phyloP scores from a whole-genome alignment of 768 basidiomycete genomes.

The Amanita muscaria region DNA sequence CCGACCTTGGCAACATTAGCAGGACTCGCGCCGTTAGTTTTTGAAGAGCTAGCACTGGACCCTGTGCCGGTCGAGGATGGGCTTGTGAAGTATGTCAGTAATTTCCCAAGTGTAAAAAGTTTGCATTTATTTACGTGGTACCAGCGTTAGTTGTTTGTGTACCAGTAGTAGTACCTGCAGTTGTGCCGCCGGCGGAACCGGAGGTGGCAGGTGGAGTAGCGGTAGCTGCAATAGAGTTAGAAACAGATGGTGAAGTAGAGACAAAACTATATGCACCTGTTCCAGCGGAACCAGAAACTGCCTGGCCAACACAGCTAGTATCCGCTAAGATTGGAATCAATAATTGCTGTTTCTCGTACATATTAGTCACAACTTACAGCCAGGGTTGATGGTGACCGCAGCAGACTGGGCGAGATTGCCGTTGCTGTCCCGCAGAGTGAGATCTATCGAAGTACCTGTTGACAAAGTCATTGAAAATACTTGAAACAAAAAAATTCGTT shows the following conservation, averaged over 20 bases:
- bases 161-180: not conserved
- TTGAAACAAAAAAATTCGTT: not conserved
- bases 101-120: not conserved
- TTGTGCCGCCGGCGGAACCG: slow-evolving; percentile 7
- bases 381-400: slow-evolving; percentile 36
- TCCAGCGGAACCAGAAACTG: slow-evolving; percentile 13
- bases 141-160: not conserved
- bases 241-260: not conserved
- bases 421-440: slow-evolving; percentile 52
- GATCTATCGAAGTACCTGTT: slow-evolving; percentile 43
- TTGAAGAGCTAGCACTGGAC: slow-evolving; percentile 9
- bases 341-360: slow-evolving; percentile 11
- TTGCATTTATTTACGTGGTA: not conserved
- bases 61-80: not conserved
- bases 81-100: not conserved
- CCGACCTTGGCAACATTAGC: slow-evolving; percentile 28
- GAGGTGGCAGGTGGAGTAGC: slow-evolving; percentile 10
- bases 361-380: slow-evolving; percentile 34
- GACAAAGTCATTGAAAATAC: slow-evolving; percentile 2
- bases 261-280: slow-evolving; percentile 10
- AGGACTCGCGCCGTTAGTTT: slow-evolving; percentile 22
- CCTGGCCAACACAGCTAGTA: slow-evolving; percentile 11
- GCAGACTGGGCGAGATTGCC: slow-evolving; percentile 45
- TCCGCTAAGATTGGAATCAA: slow-evolving; percentile 17
- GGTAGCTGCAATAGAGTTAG: slow-evolving; percentile 11